Conservation (phyloP, 441 rosid species). For the Pelargonium australe region DNA sequence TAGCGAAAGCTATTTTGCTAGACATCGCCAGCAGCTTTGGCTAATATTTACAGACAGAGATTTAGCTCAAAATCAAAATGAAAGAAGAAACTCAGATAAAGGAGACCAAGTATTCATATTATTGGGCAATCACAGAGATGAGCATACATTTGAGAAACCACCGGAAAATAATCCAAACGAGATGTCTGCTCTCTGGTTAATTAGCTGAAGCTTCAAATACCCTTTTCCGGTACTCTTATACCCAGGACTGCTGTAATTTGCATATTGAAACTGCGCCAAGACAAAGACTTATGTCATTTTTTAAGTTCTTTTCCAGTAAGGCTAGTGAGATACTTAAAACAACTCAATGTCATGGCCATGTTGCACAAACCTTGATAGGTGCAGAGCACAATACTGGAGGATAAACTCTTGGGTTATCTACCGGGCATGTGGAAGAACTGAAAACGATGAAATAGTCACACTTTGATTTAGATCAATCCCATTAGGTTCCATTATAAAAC, state of each 20-base stretch:
- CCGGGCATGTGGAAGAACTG: conserved; percentile 50
- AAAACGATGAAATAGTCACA: conserved; percentile 16
- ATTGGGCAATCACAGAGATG: background rate
- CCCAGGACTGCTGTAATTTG: conserved; percentile 34
- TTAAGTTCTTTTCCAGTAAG: background rate
- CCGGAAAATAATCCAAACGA: conserved; percentile 73
- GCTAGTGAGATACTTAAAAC: background rate
- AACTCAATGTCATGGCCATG: background rate
- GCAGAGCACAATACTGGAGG: conserved; percentile 64
- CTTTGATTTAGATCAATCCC: background rate
- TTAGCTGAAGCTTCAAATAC: conserved; percentile 55
- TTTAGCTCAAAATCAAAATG: background rate
- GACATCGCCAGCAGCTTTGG: conserved; percentile 73
- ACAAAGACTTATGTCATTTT: conserved; percentile 9
- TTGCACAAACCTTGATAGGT: conserved; percentile 63
- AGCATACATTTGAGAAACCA: conserved; percentile 50
- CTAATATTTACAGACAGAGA: conserved; percentile 33
- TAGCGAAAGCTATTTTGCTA: conserved; percentile 43
- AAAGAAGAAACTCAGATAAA: background rate
- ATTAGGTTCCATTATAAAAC: background rate
- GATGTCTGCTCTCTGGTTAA: conserved; percentile 88
- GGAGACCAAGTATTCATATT: background rate
- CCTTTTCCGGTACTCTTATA: conserved; percentile 54
- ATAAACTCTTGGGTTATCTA: conserved; percentile 38
- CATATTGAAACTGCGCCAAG: conserved; percentile 54